A percentile compares a stretch with the other conserved stretches of the same genome.
Conservation (phyloP, 768 basidiomycete species). For the Tricholoma matsutake region DNA sequence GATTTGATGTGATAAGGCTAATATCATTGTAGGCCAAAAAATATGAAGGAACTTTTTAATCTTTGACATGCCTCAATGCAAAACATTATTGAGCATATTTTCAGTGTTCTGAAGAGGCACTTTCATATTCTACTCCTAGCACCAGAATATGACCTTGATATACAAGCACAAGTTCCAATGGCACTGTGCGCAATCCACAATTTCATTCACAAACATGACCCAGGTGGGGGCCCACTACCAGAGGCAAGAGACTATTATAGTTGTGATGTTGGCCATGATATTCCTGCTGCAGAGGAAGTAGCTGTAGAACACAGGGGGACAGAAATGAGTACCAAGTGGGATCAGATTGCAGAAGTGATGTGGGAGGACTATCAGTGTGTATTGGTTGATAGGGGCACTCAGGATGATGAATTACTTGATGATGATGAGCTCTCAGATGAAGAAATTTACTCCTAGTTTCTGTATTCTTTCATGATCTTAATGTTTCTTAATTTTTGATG, state of each 20-base stretch:
- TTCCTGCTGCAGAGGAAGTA: background rate
- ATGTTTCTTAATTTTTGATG: too few relatives aligned
- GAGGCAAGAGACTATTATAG: background rate
- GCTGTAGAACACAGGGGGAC: background rate
- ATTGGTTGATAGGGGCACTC: too few relatives aligned
- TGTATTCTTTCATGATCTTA: too few relatives aligned
- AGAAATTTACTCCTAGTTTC: too few relatives aligned
- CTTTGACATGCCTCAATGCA: conserved; percentile 30
- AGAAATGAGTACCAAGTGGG: background rate
- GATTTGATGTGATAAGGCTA: background rate
- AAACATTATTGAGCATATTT: conserved; percentile 37
- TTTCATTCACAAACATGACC: conserved; percentile 11
- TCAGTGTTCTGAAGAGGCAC: conserved; percentile 30
- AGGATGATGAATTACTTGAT: too few relatives aligned
- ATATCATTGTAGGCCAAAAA: conserved; percentile 22
- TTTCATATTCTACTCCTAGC: conserved; percentile 18
- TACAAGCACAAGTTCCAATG: conserved; percentile 24
- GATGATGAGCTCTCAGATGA: too few relatives aligned
- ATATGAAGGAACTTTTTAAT: conserved; percentile 33
- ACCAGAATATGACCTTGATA: conserved; percentile 19
- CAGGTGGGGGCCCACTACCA: too few relatives aligned
- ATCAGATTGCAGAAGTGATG: background rate
- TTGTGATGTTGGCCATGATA: background rate
- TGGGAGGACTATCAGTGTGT: background rate
- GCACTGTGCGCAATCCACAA: conserved; percentile 29